Evolutionary conservation across 768 basidiomycete species (phyloP), one percentile per base, ranked within the genome.

Genomic region (Hygrophorus russula): DNA sequence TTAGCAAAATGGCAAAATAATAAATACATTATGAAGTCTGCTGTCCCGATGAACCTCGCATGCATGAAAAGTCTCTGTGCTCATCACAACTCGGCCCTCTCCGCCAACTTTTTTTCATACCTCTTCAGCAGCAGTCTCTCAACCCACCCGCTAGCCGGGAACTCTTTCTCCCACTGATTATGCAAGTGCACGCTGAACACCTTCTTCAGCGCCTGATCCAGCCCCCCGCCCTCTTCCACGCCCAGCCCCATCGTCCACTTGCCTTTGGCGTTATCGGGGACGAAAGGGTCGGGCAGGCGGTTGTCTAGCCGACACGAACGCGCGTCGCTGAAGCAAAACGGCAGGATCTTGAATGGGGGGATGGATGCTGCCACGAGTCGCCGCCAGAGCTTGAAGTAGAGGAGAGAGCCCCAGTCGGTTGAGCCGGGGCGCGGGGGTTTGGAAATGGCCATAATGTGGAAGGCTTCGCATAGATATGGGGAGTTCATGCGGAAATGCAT

Each of bases 381-480:
- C 10, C 91, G 80, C 76, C 86, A 92, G 19, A 96, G 79, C 56
- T 90, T 90, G 56, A 84, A 71, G 65, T 99, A 99, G 42, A 97
- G 80, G 7, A 81, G 69, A 0, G 91, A 75, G 14, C 94, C 94
- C 94, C 94, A 97, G 59, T 94, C 91, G 6, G 91, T 91, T 17
- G 89, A 82, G 34, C 80, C 78, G 13, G 79, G 63, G 2, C 75
- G 74, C 0, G 92, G 93, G 2, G 82, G 71, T 0, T 78, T 62
- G 2, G 82, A 80, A 8, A 76, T 74, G 0, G 76, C 66, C 80
- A 99, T 96, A 54, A 91, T 68, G 59, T 94, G 81, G 65, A 97
- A 92, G 2, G 91, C 88, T 65, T 97, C 91, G 66, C 94, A 97
- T 34, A 99, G 80, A 65, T 96, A 99, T 1, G 94, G 90, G 2